Evolutionary conservation across 164 flowering plant genomes (phyloP).

Genomic region (Aristolochia californica): DNA sequence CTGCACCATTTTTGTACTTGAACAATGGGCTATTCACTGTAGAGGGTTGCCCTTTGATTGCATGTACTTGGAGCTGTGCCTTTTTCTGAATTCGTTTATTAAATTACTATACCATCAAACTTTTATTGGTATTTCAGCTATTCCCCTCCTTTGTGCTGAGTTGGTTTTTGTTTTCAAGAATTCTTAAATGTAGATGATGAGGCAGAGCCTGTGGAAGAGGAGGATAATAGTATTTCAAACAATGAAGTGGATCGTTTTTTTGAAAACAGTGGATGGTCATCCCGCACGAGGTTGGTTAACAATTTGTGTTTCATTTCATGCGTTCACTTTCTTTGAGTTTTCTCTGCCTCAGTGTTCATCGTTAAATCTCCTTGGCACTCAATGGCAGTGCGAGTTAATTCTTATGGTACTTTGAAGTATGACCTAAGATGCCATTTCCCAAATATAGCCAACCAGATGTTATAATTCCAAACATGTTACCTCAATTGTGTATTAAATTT

Average conservation of each 20-base stretch:
- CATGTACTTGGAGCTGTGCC: too few species aligned
- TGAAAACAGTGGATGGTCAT: constrained; percentile 96
- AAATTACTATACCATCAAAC: too few species aligned
- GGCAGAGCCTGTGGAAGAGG: constrained; percentile 49
- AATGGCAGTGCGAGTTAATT: too few species aligned
- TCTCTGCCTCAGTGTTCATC: background rate
- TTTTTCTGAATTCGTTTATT: too few species aligned
- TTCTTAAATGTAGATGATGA: constrained; percentile 88
- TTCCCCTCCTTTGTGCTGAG: background rate
- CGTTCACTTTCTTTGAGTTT: background rate
- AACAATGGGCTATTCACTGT: too few species aligned
- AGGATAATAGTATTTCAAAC: constrained; percentile 35
- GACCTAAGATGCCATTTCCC: too few species aligned
- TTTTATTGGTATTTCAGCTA: background rate
- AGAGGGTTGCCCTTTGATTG: too few species aligned
- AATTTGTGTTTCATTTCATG: background rate
- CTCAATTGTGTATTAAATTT: too few species aligned
- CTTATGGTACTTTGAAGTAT: too few species aligned
- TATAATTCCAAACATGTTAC: too few species aligned
- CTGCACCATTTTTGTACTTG: too few species aligned
- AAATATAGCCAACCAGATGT: too few species aligned
- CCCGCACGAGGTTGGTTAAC: constrained; percentile 69
- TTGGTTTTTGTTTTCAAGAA: constrained; percentile 28
- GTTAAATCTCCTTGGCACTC: background rate
- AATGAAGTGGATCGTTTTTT: constrained; percentile 41